Base-by-base conservation (phyloP, 176 grass and related monocot species). In the Elymus sibiricus region DNA sequence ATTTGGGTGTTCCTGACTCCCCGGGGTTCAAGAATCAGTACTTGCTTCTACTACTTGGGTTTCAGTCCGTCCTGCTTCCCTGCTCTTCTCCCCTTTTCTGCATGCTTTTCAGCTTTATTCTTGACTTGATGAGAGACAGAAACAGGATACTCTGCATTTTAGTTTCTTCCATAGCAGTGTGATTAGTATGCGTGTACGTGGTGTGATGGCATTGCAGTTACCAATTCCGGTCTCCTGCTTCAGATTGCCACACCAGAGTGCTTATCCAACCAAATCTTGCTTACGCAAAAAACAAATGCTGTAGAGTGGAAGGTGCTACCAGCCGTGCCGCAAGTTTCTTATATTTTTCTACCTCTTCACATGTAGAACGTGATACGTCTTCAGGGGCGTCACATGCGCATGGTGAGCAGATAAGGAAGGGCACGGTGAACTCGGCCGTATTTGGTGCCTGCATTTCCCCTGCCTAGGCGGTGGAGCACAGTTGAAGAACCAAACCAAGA, bases 311-410 rank as follows among this genome's bases (percentile, higher is more conserved):
- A 77, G 56, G 27, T 86, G 1, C 35, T 37, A 29, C 61, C 34
- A 77, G 46, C 2, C 11, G 21, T 62, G 46, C 81, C 27, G 76
- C 79, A 39, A n/a, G 75, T 87, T 47, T 7, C 44, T 17, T 80
- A 1, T 21, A 10, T 7, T 63, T 62, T 69, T 25, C 17, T 62
- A 1, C 29, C 5, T 68, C 34, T 84, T 90, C 74, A 79, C 80
- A 90, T 83, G 89, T 83, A 83, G 44, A 83, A 73, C 46, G 56
- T 88, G 72, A 89, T 14, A n/a, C 22, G 53, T 80, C 73, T 79
- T 86, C 82, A 83, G 68, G 43, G 22, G 79, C 6, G 21, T 86
- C 58, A 83, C 84, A 87, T 38, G 84, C 64, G 53, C 49, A 53
- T 24, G 78, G 71, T 0, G 37, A 90, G 47, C 38, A 32, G 81